Conservation (phyloP, 75 land plant species). For the Pinus tabuliformis region DNA sequence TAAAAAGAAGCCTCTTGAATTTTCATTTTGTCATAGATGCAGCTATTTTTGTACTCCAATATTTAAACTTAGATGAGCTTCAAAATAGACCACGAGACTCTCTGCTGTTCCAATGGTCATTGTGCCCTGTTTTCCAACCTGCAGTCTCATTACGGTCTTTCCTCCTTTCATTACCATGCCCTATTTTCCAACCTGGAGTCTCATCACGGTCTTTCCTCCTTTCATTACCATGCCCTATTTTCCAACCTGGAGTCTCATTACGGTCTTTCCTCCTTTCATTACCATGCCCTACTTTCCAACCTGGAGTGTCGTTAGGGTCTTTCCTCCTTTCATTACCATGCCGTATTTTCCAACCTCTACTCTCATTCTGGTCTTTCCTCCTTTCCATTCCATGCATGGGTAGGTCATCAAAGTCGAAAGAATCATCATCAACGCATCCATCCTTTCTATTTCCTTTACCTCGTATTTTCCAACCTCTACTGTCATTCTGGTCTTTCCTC, state of each 20-base stretch:
- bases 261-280: neutral
- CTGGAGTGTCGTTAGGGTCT: neutral
- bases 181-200: neutral
- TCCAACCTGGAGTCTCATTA: neutral
- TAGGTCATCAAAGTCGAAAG: constrained; percentile 21
- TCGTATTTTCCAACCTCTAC: neutral
- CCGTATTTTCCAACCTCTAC: neutral
- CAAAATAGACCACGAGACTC: no score
- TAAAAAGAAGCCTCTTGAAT: no score
- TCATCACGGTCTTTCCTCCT: no score
- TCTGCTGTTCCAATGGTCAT: neutral
- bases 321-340: constrained; percentile 20
- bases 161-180: constrained; percentile 2
- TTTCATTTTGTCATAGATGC: no score
- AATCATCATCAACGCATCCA: constrained; percentile 34
- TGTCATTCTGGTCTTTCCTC: neutral
- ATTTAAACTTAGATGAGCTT: no score
- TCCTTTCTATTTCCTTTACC: constrained; percentile 4
- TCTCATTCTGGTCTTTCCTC: neutral
- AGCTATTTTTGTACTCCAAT: no score
- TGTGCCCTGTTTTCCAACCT: neutral
- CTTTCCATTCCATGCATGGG: constrained; percentile 26
- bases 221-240: no score
- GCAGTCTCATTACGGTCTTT: neutral
- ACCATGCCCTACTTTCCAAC: constrained; percentile 7